Conservation (phyloP, 495 filamentous ascomycete genomes). For the Lophium mytilinum region DNA sequence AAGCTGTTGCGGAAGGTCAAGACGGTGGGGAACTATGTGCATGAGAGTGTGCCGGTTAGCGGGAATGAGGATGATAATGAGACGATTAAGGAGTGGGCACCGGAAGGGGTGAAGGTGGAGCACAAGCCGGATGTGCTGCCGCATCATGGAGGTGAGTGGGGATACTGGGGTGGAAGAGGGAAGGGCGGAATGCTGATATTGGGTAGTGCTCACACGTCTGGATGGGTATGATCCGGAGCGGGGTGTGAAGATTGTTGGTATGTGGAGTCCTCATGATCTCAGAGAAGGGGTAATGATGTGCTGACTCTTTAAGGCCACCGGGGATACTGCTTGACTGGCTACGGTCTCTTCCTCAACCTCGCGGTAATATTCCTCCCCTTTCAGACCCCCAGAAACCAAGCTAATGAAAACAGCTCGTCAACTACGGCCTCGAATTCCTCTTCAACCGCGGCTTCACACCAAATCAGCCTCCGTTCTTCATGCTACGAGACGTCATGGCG, state of each 20-base stretch:
- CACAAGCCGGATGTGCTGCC: slow-evolving; percentile 69
- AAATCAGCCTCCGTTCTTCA: slow-evolving; percentile 90
- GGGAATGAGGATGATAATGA: slow-evolving; percentile 89
- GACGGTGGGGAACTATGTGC: slow-evolving; percentile 87
- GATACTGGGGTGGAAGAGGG: background rate
- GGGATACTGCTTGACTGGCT: slow-evolving; percentile 50
- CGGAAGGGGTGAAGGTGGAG: slow-evolving; percentile 53
- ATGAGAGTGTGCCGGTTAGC: slow-evolving; percentile 83
- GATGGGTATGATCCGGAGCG: slow-evolving; percentile 92
- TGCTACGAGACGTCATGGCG: slow-evolving; percentile 95
- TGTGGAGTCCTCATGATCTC: no score
- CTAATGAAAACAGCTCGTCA: slow-evolving; percentile 47
- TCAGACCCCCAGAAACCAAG: background rate
- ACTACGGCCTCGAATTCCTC: slow-evolving; percentile 89
- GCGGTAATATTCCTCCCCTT: background rate
- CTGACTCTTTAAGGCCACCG: background rate
- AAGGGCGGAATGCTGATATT: background rate
- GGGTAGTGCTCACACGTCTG: slow-evolving; percentile 61
- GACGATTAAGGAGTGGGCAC: slow-evolving; percentile 68
- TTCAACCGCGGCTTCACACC: slow-evolving; percentile 69
- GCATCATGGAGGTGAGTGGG: slow-evolving; percentile 61
- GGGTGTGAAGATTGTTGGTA: slow-evolving; percentile 58
- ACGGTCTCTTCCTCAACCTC: slow-evolving; percentile 85
- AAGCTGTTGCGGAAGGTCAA: slow-evolving; percentile 68
- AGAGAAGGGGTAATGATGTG: no score